phyloP scores from a whole-genome alignment of 2,329 filamentous ascomycete species.

The Calonectria fujianensis region DNA sequence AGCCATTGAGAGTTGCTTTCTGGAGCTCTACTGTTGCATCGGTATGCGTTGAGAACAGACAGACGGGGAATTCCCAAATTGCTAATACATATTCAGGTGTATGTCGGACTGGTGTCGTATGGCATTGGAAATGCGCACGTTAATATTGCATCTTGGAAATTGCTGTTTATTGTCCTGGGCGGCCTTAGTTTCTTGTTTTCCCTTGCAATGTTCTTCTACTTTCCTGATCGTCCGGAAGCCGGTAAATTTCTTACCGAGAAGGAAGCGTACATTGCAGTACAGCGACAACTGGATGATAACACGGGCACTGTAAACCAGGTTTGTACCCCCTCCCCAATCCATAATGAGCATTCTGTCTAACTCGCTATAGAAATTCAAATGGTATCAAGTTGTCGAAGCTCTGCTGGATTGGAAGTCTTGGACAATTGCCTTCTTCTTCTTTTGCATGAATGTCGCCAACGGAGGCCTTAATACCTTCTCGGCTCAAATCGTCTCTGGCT shows the following conservation, averaged over 20 bases:
- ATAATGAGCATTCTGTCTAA: background rate
- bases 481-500: slow-evolving; percentile 34
- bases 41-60: background rate
- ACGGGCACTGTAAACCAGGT: slow-evolving; percentile 59
- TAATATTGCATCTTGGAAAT: slow-evolving; percentile 56
- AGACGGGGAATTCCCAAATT: background rate
- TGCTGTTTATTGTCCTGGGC: slow-evolving; percentile 52
- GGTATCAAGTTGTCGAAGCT: slow-evolving; percentile 69
- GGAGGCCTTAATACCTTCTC: slow-evolving; percentile 62
- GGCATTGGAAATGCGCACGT: slow-evolving; percentile 55
- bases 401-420: slow-evolving; percentile 72
- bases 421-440: slow-evolving; percentile 70
- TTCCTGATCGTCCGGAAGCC: slow-evolving; percentile 52
- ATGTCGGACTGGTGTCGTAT: slow-evolving; percentile 56
- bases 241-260: slow-evolving; percentile 53
- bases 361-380: slow-evolving; percentile 50
- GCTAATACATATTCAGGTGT: slow-evolving; percentile 13
- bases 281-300: slow-evolving; percentile 58
- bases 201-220: slow-evolving; percentile 44
- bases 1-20: slow-evolving; percentile 36
- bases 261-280: slow-evolving; percentile 58
- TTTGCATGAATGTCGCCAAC: slow-evolving; percentile 73
- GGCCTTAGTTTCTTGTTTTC: slow-evolving; percentile 50
- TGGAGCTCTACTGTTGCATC: slow-evolving; percentile 35
- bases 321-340: background rate